These are phyloP conservation scores for Cyberlindnera subsufficiens DNA, from an alignment of 805 yeast genomes.

Conservation along the genomic window DNA sequence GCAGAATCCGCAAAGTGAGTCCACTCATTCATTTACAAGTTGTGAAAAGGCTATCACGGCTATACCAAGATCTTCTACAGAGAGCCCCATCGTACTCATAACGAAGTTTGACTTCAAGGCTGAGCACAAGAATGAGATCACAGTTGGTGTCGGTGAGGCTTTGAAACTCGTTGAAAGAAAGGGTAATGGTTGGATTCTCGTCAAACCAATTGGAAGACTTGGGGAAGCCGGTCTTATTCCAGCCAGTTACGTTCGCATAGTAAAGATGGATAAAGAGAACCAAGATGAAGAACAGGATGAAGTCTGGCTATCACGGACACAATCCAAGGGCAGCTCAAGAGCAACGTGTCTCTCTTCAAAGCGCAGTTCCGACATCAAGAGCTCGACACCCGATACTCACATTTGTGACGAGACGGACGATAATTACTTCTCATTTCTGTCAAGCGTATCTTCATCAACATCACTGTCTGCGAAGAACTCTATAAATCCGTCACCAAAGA, in stretches of 20 bases:
- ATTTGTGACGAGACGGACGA: neutral
- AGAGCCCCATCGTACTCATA: slow-evolving; percentile 30
- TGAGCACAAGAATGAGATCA: slow-evolving; percentile 37
- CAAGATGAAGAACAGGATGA: slow-evolving; percentile 14
- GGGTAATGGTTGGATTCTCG: slow-evolving; percentile 51
- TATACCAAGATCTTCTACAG: neutral
- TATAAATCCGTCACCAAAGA: neutral
- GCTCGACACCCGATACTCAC: neutral
- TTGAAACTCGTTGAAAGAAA: slow-evolving; percentile 41
- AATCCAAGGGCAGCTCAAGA: neutral
- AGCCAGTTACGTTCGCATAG: slow-evolving; percentile 41
- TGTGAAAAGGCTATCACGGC: neutral
- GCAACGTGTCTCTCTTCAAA: neutral
- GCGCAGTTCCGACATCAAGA: neutral
- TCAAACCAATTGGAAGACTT: slow-evolving; percentile 45
- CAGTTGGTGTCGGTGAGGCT: slow-evolving; percentile 44
- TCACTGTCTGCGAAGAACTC: slow-evolving; percentile 4
- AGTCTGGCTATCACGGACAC: slow-evolving; percentile 15
- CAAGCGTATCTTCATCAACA: slow-evolving; percentile 1
- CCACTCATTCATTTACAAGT: too few relatives aligned
- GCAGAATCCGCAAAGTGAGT: too few relatives aligned
- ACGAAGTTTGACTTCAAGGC: slow-evolving; percentile 41
- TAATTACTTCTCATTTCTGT: slow-evolving; percentile 9
- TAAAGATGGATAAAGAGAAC: slow-evolving; percentile 30
- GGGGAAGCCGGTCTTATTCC: slow-evolving; percentile 47